Evolutionary conservation across 2,329 filamentous ascomycete species (phyloP), one percentile per base, ranked within the genome.

Genomic region (Grosmannia penicillata): DNA sequence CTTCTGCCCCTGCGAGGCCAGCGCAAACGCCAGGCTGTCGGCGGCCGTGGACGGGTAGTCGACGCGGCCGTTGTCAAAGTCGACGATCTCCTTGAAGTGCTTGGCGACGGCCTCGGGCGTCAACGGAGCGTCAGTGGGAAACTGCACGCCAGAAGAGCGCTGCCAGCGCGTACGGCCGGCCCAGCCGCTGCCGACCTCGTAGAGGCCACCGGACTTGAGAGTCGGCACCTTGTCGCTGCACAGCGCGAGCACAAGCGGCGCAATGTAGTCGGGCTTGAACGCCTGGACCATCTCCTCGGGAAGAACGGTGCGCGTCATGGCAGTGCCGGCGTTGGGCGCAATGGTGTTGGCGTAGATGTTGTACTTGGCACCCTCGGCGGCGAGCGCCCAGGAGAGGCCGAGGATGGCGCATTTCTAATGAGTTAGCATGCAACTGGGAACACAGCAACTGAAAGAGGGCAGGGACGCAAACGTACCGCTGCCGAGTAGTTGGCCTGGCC

Each of bases 261-360:
- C 91, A 58, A 98, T 87, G 62, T 94, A 96, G 56, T 96, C 89
- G 43, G 91, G 91, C 77, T 96, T 98, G 72, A 98, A 94, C 33
- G 91, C 89, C 66, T 96, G 87, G 15, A 98, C 87, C 66, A 96
- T 77, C 66, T 98, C 91, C 62, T 94, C 86, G 23, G 91, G 91
- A 69, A 98, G 74, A 57, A 98, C 83, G 36, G 83, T 89, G 49
- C 78, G 75, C 40, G 91, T 98, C 83, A 98, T 91, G 56, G 80
- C 78, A 32, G 91, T 98, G 51, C 91, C 91, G 28, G 91, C 91
- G 54, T 96, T 98, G 49, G 91, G 91, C 19, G 91, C 91, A 53
- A 98, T 95, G 42, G 87, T 94, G 72, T 98, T 98, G 59, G 94
- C 84, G 52, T 77, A 86, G 60, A 98, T 96, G 70, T 95, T 94